Evolutionary conservation across 1,284 basidiomycete genomes (phyloP).

Genomic region (Moniliophthora roreri): DNA sequence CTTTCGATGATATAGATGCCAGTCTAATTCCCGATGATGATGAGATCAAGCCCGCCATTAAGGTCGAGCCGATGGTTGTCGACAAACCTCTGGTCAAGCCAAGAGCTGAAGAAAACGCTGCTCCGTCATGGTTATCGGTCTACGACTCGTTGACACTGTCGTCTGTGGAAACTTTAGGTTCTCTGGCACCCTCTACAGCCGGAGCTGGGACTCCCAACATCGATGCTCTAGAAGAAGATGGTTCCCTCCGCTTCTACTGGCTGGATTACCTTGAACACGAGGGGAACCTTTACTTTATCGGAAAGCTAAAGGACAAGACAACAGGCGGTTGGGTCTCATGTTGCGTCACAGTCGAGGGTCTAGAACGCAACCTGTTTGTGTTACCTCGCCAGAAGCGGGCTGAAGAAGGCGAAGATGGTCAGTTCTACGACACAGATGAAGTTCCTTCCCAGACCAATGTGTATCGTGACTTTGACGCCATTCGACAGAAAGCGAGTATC

Average conservation of each 20-base stretch:
- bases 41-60: constrained; percentile 23
- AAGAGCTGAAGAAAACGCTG: constrained; percentile 48
- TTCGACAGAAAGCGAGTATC: constrained; percentile 75
- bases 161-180: constrained; percentile 53
- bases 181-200: constrained; percentile 38
- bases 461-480: constrained; percentile 81
- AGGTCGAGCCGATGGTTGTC: constrained; percentile 10
- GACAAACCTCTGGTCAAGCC: constrained; percentile 21
- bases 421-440: constrained; percentile 73
- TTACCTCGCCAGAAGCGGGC: constrained; percentile 74
- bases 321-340: constrained; percentile 79
- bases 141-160: constrained; percentile 69
- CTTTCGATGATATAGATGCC: constrained; percentile 61
- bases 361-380: constrained; percentile 94
- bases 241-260: constrained; percentile 91
- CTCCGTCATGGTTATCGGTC: constrained; percentile 74
- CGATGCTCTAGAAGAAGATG: constrained; percentile 74
- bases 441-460: constrained; percentile 72
- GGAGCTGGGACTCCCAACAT: constrained; percentile 45
- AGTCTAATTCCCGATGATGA: constrained; percentile 50
- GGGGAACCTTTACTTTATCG: constrained; percentile 80
- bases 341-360: constrained; percentile 82
- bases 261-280: constrained; percentile 87
- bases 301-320: constrained; percentile 82
- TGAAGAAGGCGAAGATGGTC: constrained; percentile 58